These are phyloP conservation scores for Cercis canadensis DNA, from an alignment of 306 rosid genomes.

Conservation along the genomic window DNA sequence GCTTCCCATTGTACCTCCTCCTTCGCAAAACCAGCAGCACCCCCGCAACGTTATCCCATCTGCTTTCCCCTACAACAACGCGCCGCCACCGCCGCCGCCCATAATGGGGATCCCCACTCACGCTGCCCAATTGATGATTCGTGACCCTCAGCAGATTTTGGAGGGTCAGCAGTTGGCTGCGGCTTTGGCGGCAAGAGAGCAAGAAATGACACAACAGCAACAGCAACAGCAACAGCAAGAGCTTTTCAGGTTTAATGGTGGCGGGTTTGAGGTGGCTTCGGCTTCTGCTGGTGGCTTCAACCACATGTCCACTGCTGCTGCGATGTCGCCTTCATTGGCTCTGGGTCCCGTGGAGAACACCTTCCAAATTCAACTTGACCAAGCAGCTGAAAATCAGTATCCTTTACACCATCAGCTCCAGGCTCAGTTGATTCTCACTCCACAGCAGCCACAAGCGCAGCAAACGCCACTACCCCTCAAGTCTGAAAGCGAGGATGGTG, in stretches of 20 bases:
- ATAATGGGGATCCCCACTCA: conserved; percentile 40
- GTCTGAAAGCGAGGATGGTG: conserved; percentile 47
- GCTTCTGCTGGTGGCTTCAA: conserved; percentile 38
- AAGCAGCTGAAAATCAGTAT: conserved; percentile 27
- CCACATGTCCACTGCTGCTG: conserved; percentile 31
- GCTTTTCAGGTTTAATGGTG: conserved; percentile 37
- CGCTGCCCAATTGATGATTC: conserved; percentile 35
- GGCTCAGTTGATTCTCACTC: conserved; percentile 56
- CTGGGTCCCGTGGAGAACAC: conserved; percentile 40
- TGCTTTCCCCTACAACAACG: conserved; percentile 35
- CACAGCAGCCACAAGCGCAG: conserved; percentile 34
- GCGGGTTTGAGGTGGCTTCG: conserved; percentile 43
- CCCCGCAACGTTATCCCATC: background rate
- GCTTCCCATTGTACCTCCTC: background rate
- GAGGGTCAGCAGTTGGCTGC: conserved; percentile 57
- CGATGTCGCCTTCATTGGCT: conserved; percentile 50
- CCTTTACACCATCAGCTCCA: conserved; percentile 43
- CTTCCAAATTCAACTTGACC: conserved; percentile 37
- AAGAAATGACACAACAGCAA: conserved; percentile 40
- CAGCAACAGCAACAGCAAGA: conserved; percentile 36
- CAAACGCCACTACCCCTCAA: conserved; percentile 26
- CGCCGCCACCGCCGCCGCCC: conserved; percentile 10
- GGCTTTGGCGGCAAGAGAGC: conserved; percentile 45
- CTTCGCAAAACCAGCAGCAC: background rate
- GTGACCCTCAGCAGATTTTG: conserved; percentile 38